Base-by-base conservation (phyloP, 306 rosid genomes). In the Vigna hirtella region DNA sequence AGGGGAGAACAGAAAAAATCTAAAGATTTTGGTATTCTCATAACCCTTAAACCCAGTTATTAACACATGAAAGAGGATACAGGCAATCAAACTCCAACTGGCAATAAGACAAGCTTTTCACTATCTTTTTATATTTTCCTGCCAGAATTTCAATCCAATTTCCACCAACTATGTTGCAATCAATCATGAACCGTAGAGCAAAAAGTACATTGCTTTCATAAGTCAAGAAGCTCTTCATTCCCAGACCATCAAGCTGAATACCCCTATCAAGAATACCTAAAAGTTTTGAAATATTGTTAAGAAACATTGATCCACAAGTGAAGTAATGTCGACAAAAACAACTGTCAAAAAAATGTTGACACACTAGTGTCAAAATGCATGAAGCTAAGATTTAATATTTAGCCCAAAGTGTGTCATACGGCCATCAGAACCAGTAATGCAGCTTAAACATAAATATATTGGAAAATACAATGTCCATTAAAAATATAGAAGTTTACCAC, bases 151-250 rank as follows among this genome's bases (percentile, higher is more conserved):
- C 98, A 85, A 95, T 95, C 98, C 98, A 95, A 76, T 95, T 95
- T 15, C 98, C 98, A 59, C 98, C 98, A 86, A 95, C 98, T 74
- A 95, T 48, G 73, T 87, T 85, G 83, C 98, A 84, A 80, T 95
- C 98, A 76, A 95, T 89, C 98, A 95, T 95, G 83, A 92, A 95
- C 55, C 98, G 97, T 66, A 95, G 98, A 64, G 98, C 95, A 89
- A 91, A 95, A 63, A 95, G 93, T 84, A 95, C 98, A 87, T 95
- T 95, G 97, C 98, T 92, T 84, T 95, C 98, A 81, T 89, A 95
- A 72, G 98, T 95, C 92, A 92, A 78, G 84, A 95, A 95, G 79
- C 83, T 87, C 90, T 92, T 92, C 96, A 83, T 84, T 58, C 98
- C 98, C 79, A 92, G 72, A 49, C 98, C 97, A 77, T 87, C 95